These are phyloP conservation scores for Neoboletus subvelutipes DNA, from an alignment of 768 basidiomycete genomes.

Conservation along the genomic window DNA sequence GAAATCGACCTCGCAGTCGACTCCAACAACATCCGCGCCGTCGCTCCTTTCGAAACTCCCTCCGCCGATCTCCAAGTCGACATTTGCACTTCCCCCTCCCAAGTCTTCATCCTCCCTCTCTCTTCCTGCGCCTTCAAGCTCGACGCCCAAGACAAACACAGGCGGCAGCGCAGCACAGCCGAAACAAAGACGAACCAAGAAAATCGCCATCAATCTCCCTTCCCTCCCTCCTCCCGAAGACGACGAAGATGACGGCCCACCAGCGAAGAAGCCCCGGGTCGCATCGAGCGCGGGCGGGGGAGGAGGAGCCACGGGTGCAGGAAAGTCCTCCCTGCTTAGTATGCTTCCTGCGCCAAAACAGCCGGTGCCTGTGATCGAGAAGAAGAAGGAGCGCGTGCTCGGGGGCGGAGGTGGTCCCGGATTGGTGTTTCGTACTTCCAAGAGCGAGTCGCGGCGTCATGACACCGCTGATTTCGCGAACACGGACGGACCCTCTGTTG, in stretches of 20 bases:
- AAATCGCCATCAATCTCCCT: slow-evolving; percentile 41
- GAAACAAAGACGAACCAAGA: slow-evolving; percentile 45
- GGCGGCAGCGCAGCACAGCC: slow-evolving; percentile 13
- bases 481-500: slow-evolving; percentile 19
- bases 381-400: slow-evolving; percentile 52
- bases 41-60: slow-evolving; percentile 23
- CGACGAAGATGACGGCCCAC: slow-evolving; percentile 50
- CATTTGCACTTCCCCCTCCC: slow-evolving; percentile 39
- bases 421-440: slow-evolving; percentile 52
- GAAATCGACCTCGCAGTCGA: not conserved
- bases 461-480: slow-evolving; percentile 22
- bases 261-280: slow-evolving; percentile 57
- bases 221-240: slow-evolving; percentile 33
- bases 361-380: slow-evolving; percentile 38
- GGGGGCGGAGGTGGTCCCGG: slow-evolving; percentile 64
- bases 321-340: slow-evolving; percentile 60
- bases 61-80: slow-evolving; percentile 31
- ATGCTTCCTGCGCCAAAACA: slow-evolving; percentile 78
- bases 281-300: slow-evolving; percentile 37
- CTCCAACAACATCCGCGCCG: not conserved
- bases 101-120: slow-evolving; percentile 26
- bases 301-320: slow-evolving; percentile 38
- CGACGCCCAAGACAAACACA: not conserved
- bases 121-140: slow-evolving; percentile 26
- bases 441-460: slow-evolving; percentile 5